These are phyloP conservation scores for Wickerhamomyces rabaulensis DNA, from an alignment of 805 yeast species.

Conservation along the genomic window DNA sequence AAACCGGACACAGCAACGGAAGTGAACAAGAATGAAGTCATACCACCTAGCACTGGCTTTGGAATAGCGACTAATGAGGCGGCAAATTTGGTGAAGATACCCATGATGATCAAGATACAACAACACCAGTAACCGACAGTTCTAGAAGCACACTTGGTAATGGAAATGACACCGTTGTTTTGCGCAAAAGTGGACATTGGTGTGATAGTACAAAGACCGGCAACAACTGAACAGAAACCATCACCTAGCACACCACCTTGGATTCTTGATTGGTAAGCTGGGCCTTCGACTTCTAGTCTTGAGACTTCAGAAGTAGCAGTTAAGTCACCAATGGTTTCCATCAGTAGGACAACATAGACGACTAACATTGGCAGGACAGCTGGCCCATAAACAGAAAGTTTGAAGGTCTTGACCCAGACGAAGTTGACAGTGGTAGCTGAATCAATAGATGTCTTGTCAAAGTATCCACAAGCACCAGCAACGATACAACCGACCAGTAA, in stretches of 20 bases:
- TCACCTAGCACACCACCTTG: conserved; percentile 93
- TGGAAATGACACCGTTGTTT: conserved; percentile 88
- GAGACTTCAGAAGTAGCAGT: conserved; percentile 94
- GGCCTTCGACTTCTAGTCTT: conserved; percentile 77
- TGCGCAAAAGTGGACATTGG: conserved; percentile 93
- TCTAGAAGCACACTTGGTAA: conserved; percentile 88
- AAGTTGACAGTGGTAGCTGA: conserved; percentile 82
- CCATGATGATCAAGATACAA: conserved; percentile 78
- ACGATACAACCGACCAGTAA: conserved; percentile 84
- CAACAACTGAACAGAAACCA: conserved; percentile 72
- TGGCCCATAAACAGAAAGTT: conserved; percentile 73
- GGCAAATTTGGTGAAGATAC: conserved; percentile 79
- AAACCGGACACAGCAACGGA: conserved; percentile 75
- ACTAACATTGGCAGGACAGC: conserved; percentile 81
- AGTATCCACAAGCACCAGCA: conserved; percentile 88
- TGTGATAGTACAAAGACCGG: conserved; percentile 76
- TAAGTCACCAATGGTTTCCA: conserved; percentile 93
- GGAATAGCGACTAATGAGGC: conserved; percentile 88
- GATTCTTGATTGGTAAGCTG: conserved; percentile 71
- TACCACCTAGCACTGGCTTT: conserved; percentile 77
- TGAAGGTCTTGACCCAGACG: conserved; percentile 84
- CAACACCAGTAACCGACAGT: conserved; percentile 76
- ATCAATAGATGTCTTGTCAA: conserved; percentile 50
- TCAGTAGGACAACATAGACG: conserved; percentile 72
- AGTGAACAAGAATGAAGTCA: conserved; percentile 74